Evolutionary conservation across 345 rosid genomes (phyloP).

Genomic region (Geranium brycei): DNA sequence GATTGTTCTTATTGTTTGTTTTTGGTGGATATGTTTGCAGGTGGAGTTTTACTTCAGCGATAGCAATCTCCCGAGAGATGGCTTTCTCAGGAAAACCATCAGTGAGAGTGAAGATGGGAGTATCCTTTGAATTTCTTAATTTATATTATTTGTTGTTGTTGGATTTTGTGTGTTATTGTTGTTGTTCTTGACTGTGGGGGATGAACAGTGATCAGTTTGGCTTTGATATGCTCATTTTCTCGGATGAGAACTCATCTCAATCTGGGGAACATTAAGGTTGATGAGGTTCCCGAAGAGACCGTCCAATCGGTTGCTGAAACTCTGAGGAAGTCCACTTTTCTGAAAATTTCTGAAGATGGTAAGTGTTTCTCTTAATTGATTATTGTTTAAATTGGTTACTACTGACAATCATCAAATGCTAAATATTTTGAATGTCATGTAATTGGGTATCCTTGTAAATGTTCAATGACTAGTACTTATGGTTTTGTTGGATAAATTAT

Average conservation of each 20-base stretch:
- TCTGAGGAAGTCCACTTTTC: slow-evolving; percentile 54
- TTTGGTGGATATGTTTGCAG: slow-evolving; percentile 16
- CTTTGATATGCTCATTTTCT: slow-evolving; percentile 80
- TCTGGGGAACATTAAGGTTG: slow-evolving; percentile 47
- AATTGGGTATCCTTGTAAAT: too few relatives aligned
- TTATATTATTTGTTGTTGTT: background rate
- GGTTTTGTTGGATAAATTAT: too few relatives aligned
- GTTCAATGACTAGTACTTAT: too few relatives aligned
- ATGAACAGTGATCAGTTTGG: slow-evolving; percentile 63
- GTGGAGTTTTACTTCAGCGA: slow-evolving; percentile 95
- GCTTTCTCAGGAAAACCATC: slow-evolving; percentile 52
- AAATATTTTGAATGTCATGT: background rate
- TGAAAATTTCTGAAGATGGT: slow-evolving; percentile 90
- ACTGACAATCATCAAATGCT: too few relatives aligned
- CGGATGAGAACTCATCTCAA: slow-evolving; percentile 80
- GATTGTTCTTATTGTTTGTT: background rate
- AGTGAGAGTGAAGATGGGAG: slow-evolving; percentile 63
- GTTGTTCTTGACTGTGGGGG: slow-evolving; percentile 24
- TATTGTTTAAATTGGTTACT: background rate
- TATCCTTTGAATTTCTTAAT: slow-evolving; percentile 26
- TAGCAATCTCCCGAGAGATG: slow-evolving; percentile 80
- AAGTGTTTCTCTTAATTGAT: slow-evolving; percentile 6
- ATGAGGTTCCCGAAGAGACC: slow-evolving; percentile 60
- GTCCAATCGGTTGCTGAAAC: slow-evolving; percentile 70
- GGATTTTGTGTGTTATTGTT: background rate